Evolutionary conservation across 106 monocot genomes (phyloP), one percentile per base, ranked within the genome.

Genomic region (Dioscorea alata): DNA sequence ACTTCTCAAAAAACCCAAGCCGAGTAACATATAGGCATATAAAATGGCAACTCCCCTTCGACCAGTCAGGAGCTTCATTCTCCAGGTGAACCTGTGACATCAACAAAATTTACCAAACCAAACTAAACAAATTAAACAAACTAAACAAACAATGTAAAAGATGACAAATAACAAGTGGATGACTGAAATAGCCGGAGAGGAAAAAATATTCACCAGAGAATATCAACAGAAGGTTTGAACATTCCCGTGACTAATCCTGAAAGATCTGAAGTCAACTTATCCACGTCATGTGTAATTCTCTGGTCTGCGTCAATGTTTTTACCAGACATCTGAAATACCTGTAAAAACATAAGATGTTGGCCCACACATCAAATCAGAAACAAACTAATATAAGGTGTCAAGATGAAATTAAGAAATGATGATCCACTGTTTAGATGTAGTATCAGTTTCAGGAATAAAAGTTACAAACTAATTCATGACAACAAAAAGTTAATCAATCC

Each of bases 151-250:
- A 75, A 8, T 34, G 33, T 68, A 73, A 20, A 14, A 42, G 28
- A 42, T 6, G 1, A 42, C 42, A 42, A 0, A 42, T 10, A 10
- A 42, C 2, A 42, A 6, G 9, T 42, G 42, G 42, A 42, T 42
- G 42, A 6, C 42, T 10, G 10, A 42, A 42, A 42, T 42, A 42
- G 5, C 0, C 1, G 10, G 42, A 7, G 42, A 6, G 42, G 19
- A 66, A 12, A 60, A 65, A 63, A 50, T 52, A 85, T 86, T 76
- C 69, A 99, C 99, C 99, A 99, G 77, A 99, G 64, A 64, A 99
- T 93, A 67, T 99, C 99, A 77, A 99, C 90, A 50, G 88, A 80
- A 63, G 93, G 93, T 66, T 99, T 99, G 60, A 99, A 87, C 90
- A 93, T 85, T 64, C 99, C 99, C 73, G 99, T 99, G 17, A 93